phyloP scores from a whole-genome alignment of 768 basidiomycete species.

The Kwoniella shandongensis region DNA sequence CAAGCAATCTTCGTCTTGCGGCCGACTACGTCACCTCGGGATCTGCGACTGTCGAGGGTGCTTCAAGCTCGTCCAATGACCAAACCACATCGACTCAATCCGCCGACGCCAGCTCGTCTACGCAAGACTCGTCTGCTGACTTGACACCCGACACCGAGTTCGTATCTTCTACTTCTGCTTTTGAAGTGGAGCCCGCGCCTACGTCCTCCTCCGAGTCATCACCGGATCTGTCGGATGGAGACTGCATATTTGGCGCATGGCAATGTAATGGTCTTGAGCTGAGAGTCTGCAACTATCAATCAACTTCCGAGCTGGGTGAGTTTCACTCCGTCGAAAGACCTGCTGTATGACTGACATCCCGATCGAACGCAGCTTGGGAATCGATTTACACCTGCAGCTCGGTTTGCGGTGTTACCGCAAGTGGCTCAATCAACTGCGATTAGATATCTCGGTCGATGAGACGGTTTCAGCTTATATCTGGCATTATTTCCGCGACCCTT shows the following conservation, averaged over 20 bases:
- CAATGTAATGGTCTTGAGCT: constrained; percentile 16
- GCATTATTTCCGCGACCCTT: too few species aligned
- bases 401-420: constrained; percentile 10
- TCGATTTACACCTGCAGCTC: constrained; percentile 9
- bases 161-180: neutral
- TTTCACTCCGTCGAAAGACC: neutral
- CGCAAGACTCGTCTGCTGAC: too few species aligned
- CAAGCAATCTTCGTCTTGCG: too few species aligned
- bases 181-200: neutral
- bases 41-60: too few species aligned
- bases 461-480: too few species aligned
- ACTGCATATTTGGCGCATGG: constrained; percentile 27
- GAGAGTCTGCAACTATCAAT: constrained; percentile 22
- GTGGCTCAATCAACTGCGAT: constrained; percentile 16
- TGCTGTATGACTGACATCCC: neutral
- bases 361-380: constrained; percentile 15
- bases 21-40: neutral
- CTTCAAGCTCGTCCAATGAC: too few species aligned
- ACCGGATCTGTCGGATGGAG: neutral
- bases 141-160: too few species aligned
- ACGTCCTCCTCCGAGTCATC: neutral
- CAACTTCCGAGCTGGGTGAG: constrained; percentile 12
- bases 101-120: too few species aligned
- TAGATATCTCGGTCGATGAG: too few species aligned
- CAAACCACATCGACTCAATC: too few species aligned